Conservation (phyloP, 768 basidiomycete genomes). For the Solioccasus polychromus region DNA sequence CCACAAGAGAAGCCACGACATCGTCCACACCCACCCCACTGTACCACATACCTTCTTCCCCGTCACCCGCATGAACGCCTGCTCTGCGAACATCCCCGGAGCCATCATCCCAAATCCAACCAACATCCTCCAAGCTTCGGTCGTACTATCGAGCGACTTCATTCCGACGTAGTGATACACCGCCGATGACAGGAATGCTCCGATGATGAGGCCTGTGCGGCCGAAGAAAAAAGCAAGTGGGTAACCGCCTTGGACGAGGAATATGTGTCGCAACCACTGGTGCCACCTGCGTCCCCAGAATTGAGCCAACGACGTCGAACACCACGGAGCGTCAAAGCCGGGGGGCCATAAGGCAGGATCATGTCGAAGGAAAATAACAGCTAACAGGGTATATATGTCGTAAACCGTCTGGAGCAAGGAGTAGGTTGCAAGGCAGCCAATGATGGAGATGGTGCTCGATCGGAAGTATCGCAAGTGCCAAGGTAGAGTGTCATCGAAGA, state of each 20-base stretch:
- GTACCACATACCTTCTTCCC: conserved; percentile 29
- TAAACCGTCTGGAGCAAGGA: conserved; percentile 39
- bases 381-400: conserved; percentile 20
- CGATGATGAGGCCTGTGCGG: conserved; percentile 45
- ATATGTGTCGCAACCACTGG: conserved; percentile 31
- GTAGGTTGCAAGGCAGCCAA: conserved; percentile 44
- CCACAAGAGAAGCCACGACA: conserved; percentile 24
- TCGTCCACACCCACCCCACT: conserved; percentile 35
- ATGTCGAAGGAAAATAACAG: conserved; percentile 27
- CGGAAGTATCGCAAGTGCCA: conserved; percentile 29
- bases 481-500: conserved; percentile 33
- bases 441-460: conserved; percentile 41
- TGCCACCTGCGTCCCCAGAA: conserved; percentile 41
- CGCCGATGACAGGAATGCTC: conserved; percentile 55
- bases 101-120: conserved; percentile 58
- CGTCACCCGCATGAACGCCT: conserved; percentile 16
- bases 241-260: conserved; percentile 28
- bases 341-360: conserved; percentile 32
- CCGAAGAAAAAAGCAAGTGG: conserved; percentile 41
- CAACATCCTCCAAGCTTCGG: conserved; percentile 38
- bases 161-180: conserved; percentile 50
- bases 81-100: conserved; percentile 46
- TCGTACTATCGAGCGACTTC: conserved; percentile 49
- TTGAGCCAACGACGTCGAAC: conserved; percentile 31
- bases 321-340: conserved; percentile 31